phyloP scores from a whole-genome alignment of 2,329 filamentous ascomycete genomes.

The Pestalotiopsis sp. region DNA sequence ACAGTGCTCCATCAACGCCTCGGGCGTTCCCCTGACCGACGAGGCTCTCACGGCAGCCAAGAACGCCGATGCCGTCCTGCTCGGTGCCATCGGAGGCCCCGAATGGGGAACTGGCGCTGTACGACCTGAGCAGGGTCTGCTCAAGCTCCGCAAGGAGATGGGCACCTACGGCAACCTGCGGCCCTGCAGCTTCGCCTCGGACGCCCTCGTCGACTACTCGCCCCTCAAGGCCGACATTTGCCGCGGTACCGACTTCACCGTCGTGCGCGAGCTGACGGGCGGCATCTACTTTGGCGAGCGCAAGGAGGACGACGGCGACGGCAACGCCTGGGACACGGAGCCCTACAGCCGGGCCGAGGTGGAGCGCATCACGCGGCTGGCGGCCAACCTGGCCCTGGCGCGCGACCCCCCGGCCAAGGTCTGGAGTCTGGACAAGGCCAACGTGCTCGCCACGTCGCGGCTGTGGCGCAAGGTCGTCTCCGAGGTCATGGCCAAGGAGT shows the following conservation, averaged over 20 bases:
- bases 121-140: conserved; percentile 89
- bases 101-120: conserved; percentile 91
- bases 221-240: conserved; percentile 86
- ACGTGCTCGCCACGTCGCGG: conserved; percentile 87
- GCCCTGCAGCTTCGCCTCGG: conserved; percentile 93
- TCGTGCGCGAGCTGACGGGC: conserved; percentile 88
- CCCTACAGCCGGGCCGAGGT: conserved; percentile 85
- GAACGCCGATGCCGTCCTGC: conserved; percentile 83
- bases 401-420: conserved; percentile 77
- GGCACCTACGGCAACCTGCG: conserved; percentile 92
- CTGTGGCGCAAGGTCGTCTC: conserved; percentile 88
- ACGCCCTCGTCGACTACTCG: conserved; percentile 79
- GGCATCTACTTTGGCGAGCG: conserved; percentile 96
- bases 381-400: conserved; percentile 77
- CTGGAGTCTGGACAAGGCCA: conserved; percentile 92
- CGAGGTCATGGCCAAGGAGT: conserved; percentile 85
- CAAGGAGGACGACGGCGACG: conserved; percentile 76
- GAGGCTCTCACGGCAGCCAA: conserved; percentile 83
- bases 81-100: conserved; percentile 94
- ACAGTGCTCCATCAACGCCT: conserved; percentile 85
- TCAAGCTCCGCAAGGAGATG: conserved; percentile 91
- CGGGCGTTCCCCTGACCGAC: conserved; percentile 78
- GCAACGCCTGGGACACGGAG: conserved; percentile 80
- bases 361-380: conserved; percentile 83
- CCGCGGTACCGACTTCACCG: conserved; percentile 86